Evolutionary conservation across 148 eudicot genomes (phyloP).

Genomic region (Nyssa sinensis): DNA sequence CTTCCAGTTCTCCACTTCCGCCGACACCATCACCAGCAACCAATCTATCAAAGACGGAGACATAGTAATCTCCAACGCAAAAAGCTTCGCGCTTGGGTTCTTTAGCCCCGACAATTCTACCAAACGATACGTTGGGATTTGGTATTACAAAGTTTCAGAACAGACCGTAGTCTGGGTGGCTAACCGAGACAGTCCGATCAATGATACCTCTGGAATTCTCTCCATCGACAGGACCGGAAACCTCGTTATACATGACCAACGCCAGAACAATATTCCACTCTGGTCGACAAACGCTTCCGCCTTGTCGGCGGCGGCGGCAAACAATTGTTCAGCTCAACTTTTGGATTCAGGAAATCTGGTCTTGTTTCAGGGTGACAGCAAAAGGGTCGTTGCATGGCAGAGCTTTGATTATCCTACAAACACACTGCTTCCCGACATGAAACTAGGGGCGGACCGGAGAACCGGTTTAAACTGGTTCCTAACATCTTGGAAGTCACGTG

Average conservation of each 20-base stretch:
- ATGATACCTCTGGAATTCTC: constrained; percentile 21
- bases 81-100: constrained; percentile 25
- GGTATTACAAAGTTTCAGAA: constrained; percentile 35
- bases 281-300: constrained; percentile 39
- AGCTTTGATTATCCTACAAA: constrained; percentile 53
- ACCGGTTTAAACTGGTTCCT: constrained; percentile 32
- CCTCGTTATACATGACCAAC: constrained; percentile 13
- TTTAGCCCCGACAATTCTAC: constrained; percentile 21
- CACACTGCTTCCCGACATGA: constrained; percentile 45
- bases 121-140: constrained; percentile 22
- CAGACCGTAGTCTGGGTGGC: constrained; percentile 60
- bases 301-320: not conserved
- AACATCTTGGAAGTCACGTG: constrained; percentile 17
- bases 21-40: not conserved
- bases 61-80: constrained; percentile 3
- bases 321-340: constrained; percentile 22
- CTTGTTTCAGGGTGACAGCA: constrained; percentile 10
- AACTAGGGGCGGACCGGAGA: constrained; percentile 33
- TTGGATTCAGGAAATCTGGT: constrained; percentile 43
- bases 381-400: constrained; percentile 35
- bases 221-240: constrained; percentile 26
- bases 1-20: not conserved
- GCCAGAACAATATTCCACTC: not conserved
- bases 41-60: not conserved
- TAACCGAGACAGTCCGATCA: constrained; percentile 45